These are phyloP conservation scores for Eucalyptus regnans DNA, from an alignment of 345 rosid species.

Conservation along the genomic window DNA sequence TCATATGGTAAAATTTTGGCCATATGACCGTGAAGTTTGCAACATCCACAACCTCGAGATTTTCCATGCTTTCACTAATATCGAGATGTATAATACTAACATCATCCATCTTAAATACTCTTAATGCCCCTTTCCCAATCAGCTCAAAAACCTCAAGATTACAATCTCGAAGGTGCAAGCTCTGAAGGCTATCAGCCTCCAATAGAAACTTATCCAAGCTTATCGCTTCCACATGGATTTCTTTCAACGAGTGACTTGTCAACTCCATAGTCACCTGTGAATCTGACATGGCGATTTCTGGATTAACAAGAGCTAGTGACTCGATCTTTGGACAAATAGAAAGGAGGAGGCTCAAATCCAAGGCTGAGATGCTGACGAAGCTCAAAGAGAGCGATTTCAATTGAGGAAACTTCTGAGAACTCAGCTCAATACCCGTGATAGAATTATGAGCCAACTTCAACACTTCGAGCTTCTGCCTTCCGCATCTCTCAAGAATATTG, in stretches of 20 bases:
- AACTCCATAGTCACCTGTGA: conserved; percentile 60
- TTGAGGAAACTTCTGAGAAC: conserved; percentile 76
- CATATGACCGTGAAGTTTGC: conserved; percentile 68
- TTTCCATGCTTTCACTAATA: conserved; percentile 57
- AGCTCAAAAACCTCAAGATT: conserved; percentile 76
- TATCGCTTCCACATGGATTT: conserved; percentile 58
- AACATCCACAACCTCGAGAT: conserved; percentile 70
- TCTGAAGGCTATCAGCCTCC: conserved; percentile 79
- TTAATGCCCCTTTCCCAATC: conserved; percentile 66
- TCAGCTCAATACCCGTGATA: conserved; percentile 66
- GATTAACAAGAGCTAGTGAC: conserved; percentile 49
- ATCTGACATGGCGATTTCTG: conserved; percentile 69
- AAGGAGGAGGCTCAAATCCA: conserved; percentile 74
- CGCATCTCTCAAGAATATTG: conserved; percentile 74
- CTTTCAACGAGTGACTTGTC: conserved; percentile 55
- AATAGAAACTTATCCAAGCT: conserved; percentile 79
- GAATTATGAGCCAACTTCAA: conserved; percentile 53
- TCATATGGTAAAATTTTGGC: conserved; percentile 82
- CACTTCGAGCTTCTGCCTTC: conserved; percentile 71
- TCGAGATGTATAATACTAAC: conserved; percentile 78
- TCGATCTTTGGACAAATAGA: conserved; percentile 60
- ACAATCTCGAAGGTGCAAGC: conserved; percentile 72
- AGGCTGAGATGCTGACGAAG: conserved; percentile 57
- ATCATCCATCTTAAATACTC: conserved; percentile 77
- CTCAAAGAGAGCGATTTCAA: conserved; percentile 72